These are phyloP conservation scores for Pleurotus citrinopileatus DNA, from an alignment of 768 basidiomycete genomes.

Conservation along the genomic window DNA sequence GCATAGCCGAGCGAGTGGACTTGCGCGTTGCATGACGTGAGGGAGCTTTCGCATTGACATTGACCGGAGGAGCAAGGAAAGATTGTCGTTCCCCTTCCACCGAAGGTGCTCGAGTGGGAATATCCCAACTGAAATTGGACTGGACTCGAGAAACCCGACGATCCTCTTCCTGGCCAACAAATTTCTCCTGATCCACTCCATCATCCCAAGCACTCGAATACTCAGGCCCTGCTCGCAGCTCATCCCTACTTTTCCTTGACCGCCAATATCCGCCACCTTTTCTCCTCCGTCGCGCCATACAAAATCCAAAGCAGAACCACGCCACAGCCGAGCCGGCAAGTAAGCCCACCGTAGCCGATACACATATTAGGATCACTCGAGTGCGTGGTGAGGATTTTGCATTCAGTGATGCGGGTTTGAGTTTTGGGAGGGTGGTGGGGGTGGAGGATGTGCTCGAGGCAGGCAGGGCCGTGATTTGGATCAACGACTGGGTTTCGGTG, in stretches of 20 bases:
- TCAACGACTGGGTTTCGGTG: constrained; percentile 17
- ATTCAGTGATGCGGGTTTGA: constrained; percentile 12
- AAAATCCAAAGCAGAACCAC: constrained; percentile 35
- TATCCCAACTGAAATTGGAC: constrained; percentile 13
- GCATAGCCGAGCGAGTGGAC: constrained; percentile 12
- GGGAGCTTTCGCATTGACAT: neutral
- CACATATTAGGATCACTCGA: constrained; percentile 26
- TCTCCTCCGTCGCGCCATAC: constrained; percentile 16
- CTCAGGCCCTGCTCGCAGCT: constrained; percentile 19
- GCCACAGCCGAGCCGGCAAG: constrained; percentile 26
- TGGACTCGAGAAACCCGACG: constrained; percentile 11
- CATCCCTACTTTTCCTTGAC: neutral
- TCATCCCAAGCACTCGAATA: constrained; percentile 21
- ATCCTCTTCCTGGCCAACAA: neutral
- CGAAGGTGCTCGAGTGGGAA: neutral
- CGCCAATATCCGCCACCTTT: neutral
- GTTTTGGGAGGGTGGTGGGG: constrained; percentile 11
- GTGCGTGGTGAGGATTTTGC: constrained; percentile 17
- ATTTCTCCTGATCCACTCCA: constrained; percentile 14
- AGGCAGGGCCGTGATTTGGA: constrained; percentile 30
- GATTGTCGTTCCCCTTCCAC: constrained; percentile 19
- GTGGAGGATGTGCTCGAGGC: constrained; percentile 17
- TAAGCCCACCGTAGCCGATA: constrained; percentile 27
- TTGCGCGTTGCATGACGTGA: neutral
- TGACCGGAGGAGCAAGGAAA: constrained; percentile 20